These are phyloP conservation scores for Hibiscus tridactylites DNA, from an alignment of 345 rosid genomes.

Conservation along the genomic window DNA sequence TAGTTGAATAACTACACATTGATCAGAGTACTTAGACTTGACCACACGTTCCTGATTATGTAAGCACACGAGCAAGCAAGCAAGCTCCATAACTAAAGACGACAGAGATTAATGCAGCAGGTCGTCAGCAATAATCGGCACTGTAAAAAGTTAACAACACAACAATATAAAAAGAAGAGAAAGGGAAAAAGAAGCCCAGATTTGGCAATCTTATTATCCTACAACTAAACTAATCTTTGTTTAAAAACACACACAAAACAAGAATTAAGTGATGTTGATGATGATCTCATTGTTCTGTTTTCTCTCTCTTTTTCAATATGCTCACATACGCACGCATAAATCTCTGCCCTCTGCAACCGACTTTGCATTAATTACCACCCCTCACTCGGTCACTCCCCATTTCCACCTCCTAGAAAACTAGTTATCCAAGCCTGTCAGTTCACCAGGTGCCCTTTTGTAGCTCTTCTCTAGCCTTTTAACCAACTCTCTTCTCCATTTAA, in stretches of 20 bases:
- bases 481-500: conserved; percentile 8
- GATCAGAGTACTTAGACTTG: too few species aligned
- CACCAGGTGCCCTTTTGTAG: conserved; percentile 11
- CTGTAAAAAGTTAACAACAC: neutral
- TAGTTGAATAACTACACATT: too few species aligned
- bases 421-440: too few species aligned
- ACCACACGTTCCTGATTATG: too few species aligned
- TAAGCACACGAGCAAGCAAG: neutral
- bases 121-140: neutral
- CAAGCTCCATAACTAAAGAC: neutral
- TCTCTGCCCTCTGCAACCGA: conserved; percentile 20
- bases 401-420: neutral
- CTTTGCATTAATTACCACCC: conserved; percentile 15
- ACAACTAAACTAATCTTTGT: neutral
- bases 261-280: neutral
- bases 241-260: neutral
- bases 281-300: conserved; percentile 10
- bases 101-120: neutral
- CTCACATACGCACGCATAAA: conserved; percentile 39
- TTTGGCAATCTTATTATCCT: neutral
- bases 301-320: conserved; percentile 5
- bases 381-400: neutral
- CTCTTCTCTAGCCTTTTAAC: conserved; percentile 5
- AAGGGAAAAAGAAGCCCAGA: neutral
- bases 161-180: neutral